These are phyloP conservation scores for Solanum habrochaites DNA, from an alignment of 257 asterid genomes.

Conservation along the genomic window DNA sequence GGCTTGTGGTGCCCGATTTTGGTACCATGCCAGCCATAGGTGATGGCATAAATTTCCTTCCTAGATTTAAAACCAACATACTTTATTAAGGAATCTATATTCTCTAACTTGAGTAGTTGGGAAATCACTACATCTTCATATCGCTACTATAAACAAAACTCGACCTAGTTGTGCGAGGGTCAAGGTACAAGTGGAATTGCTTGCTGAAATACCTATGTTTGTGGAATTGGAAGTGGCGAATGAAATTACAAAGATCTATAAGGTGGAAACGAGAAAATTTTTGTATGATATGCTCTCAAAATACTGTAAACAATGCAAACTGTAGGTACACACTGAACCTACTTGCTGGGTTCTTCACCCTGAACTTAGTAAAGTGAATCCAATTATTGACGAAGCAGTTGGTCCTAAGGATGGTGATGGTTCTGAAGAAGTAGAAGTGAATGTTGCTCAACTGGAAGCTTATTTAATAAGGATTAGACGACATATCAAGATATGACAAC, in stretches of 20 bases:
- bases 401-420: neutral
- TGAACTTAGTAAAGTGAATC: neutral
- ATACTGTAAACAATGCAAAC: neutral
- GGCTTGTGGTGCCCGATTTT: no score
- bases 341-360: neutral
- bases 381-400: neutral
- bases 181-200: neutral
- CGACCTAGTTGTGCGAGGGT: neutral
- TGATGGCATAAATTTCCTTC: neutral
- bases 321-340: neutral
- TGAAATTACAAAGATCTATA: no score
- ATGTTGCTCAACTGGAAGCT: neutral
- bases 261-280: neutral
- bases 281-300: neutral
- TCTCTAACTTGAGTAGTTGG: neutral
- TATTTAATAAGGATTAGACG: neutral
- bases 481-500: neutral
- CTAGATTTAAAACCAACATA: neutral
- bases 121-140: neutral
- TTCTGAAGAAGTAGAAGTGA: neutral
- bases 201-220: neutral
- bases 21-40: neutral
- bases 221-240: neutral
- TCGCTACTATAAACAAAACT: neutral
- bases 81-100: neutral